Evolutionary conservation across 2,329 filamentous ascomycete species (phyloP), one percentile per base, ranked within the genome.

Genomic region (Arthroderma uncinatum): DNA sequence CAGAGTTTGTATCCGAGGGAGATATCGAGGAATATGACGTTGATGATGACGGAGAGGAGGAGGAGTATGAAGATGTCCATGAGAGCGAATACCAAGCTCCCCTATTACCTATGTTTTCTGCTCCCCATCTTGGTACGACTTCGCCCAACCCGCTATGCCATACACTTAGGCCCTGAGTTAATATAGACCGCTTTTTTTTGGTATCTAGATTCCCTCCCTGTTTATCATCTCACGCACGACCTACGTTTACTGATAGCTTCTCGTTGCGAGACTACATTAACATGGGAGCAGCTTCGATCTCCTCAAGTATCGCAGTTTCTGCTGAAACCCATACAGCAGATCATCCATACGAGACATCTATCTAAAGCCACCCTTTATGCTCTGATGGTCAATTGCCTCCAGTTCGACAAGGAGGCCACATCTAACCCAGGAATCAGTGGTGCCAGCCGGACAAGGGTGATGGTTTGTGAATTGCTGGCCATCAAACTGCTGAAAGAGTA

Each of bases 261-360:
- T 59, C 84, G 87, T 67, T 95, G 89, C 71, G 92, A 97, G 74
- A 96, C 91, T 1, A 92, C 89, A 0, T 75, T 97, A 54, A 86
- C 89, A 14, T 97, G 91, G 91, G 92, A 97, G 62, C 92, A 97
- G 70, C 78, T 97, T 61, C 83, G 91, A 62, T 95, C 90, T n/a
- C 92, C 92, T 2, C 92, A 97, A 69, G 86, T 97, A 57, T 95
- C 90, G 14, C 91, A 95, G 68, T 97, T 97, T 69, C 80, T 97
- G 36, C 82, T 96, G 68, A 96, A 96, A 76, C 92, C 92, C 1
- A 93, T 96, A 76, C 89, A 93, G 71, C 87, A 93, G 68, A 86
- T 92, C 70, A 91, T 96, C 61, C 84, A 86, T 60, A 78, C 82
- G 14, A 83, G 87, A 54, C 88, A 95, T 71, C 92, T 95, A 70